phyloP scores from a whole-genome alignment of 225 moss, liverwort and hornwort genomes.

The Bryum argenteum region DNA sequence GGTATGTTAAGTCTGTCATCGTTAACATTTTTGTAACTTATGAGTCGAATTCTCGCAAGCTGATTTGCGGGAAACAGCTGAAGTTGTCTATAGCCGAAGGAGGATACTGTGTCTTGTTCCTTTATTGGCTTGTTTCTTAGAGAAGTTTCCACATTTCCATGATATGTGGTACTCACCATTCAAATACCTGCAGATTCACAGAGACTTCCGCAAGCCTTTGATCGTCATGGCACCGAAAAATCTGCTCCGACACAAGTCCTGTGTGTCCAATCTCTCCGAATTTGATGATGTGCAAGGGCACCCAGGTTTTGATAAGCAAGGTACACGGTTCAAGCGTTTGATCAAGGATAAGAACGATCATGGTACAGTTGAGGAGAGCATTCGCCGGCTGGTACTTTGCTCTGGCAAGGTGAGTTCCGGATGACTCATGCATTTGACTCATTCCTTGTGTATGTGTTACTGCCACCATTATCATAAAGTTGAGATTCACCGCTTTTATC shows the following conservation, averaged over 20 bases:
- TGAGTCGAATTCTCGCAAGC: too few species aligned
- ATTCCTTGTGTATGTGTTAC: too few species aligned
- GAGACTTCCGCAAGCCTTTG: slow-evolving; percentile 95
- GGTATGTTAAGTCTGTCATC: slow-evolving; percentile 38
- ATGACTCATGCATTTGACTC: background rate
- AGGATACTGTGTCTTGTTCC: background rate
- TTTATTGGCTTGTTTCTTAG: background rate
- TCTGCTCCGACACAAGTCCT: slow-evolving; percentile 82
- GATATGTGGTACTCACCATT: slow-evolving; percentile 11
- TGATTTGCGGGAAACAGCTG: background rate
- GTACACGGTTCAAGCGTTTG: slow-evolving; percentile 87
- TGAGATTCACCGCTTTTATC: background rate
- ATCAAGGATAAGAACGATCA: slow-evolving; percentile 89
- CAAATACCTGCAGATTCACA: slow-evolving; percentile 77
- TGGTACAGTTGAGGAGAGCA: slow-evolving; percentile 63
- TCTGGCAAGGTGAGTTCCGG: slow-evolving; percentile 79
- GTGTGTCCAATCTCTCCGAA: slow-evolving; percentile 84
- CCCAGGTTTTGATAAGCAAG: slow-evolving; percentile 88
- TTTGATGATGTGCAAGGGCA: slow-evolving; percentile 90
- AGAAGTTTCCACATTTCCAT: background rate
- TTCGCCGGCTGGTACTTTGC: slow-evolving; percentile 83
- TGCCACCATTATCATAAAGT: too few species aligned
- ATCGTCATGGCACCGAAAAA: slow-evolving; percentile 97
- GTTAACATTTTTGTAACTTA: background rate
- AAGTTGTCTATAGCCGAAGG: background rate